phyloP scores from a whole-genome alignment of 176 grass and related monocot species.

The Echinochloa phyllopogon region DNA sequence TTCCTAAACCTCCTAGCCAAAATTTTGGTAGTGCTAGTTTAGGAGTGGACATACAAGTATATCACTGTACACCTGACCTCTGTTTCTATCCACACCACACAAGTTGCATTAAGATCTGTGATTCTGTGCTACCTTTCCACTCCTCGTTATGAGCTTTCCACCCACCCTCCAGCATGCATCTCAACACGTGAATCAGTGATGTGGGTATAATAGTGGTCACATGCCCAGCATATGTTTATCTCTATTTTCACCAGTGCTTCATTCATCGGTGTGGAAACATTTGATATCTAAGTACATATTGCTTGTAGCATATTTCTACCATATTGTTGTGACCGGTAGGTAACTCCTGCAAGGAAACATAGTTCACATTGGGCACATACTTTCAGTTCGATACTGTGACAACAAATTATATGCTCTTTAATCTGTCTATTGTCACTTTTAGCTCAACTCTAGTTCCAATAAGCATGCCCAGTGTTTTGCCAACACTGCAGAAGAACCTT shows the following conservation, averaged over 20 bases:
- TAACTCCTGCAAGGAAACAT: not conserved
- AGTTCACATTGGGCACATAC: not conserved
- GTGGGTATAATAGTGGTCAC: not conserved
- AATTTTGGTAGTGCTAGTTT: not conserved
- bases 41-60: not conserved
- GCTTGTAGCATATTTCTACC: conserved; percentile 17
- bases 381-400: not conserved
- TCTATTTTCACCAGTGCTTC: not conserved
- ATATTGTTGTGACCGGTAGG: not conserved
- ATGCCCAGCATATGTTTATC: not conserved
- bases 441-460: not conserved
- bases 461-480: not conserved
- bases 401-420: conserved; percentile 12
- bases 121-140: not conserved
- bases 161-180: not conserved
- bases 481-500: not conserved
- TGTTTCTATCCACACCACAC: not conserved
- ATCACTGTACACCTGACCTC: not conserved
- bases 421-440: not conserved
- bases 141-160: not conserved
- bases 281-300: not conserved
- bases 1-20: not conserved
- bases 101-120: not conserved
- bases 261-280: not conserved
- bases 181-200: not conserved